Percentiles rank a stretch among this genome's conserved stretches.
These are phyloP conservation scores for Trichomonas vaginalis DNA, from an alignment of 208 protist genomes.

Conservation along the genomic window DNA sequence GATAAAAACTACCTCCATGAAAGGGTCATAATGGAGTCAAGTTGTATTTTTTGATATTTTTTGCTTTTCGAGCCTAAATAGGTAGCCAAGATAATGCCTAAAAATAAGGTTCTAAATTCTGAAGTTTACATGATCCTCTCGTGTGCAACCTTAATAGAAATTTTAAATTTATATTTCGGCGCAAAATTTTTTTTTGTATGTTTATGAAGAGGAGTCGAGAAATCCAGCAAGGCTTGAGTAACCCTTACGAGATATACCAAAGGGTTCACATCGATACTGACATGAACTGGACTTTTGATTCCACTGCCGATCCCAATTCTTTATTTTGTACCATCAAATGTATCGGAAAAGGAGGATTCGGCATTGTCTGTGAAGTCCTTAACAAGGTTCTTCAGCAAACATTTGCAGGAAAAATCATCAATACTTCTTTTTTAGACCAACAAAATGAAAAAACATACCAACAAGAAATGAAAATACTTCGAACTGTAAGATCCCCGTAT, in stretches of 20 bases:
- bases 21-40: too few relatives aligned
- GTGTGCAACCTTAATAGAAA: too few relatives aligned
- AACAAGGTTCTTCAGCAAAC: background rate
- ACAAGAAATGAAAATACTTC: background rate
- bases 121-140: too few relatives aligned
- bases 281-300: background rate
- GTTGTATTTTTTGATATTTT: too few relatives aligned
- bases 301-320: background rate
- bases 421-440: background rate
- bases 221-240: background rate
- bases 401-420: background rate
- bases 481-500: background rate
- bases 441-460: background rate
- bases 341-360: slow-evolving; percentile 9
- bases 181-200: too few relatives aligned
- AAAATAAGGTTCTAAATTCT: too few relatives aligned
- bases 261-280: background rate
- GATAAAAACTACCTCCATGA: too few relatives aligned
- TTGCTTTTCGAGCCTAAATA: too few relatives aligned
- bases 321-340: background rate
- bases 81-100: too few relatives aligned
- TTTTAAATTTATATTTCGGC: too few relatives aligned
- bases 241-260: background rate
- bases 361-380: background rate
- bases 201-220: background rate